Evolutionary conservation across 306 rosid genomes (phyloP).

Genomic region (Mimosa pudica): DNA sequence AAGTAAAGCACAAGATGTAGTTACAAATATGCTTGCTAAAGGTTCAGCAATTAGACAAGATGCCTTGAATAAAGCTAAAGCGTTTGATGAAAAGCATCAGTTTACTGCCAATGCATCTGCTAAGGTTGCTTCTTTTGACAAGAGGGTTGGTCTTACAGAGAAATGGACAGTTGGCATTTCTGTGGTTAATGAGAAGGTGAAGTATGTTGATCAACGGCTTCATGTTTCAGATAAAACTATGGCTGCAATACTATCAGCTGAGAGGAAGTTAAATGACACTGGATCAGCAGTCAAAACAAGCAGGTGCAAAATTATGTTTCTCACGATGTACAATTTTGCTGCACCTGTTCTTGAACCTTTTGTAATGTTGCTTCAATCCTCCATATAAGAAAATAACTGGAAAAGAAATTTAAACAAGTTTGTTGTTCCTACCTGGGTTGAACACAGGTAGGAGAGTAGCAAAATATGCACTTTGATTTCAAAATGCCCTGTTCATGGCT

Average conservation of each 20-base stretch:
- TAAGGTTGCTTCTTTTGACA: slow-evolving; percentile 65
- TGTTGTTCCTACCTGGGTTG: neutral
- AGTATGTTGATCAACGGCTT: slow-evolving; percentile 63
- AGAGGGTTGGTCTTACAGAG: slow-evolving; percentile 64
- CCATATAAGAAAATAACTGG: neutral
- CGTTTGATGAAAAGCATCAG: slow-evolving; percentile 72
- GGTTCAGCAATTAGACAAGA: slow-evolving; percentile 70
- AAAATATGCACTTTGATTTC: neutral
- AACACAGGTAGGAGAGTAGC: neutral
- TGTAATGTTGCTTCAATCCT: neutral
- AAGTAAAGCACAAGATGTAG: slow-evolving; percentile 66
- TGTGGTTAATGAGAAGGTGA: slow-evolving; percentile 71
- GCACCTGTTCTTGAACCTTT: neutral
- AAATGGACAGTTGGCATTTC: slow-evolving; percentile 65
- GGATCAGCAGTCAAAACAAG: slow-evolving; percentile 79
- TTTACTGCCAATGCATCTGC: slow-evolving; percentile 66
- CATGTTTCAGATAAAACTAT: slow-evolving; percentile 73
- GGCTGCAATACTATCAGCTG: slow-evolving; percentile 68
- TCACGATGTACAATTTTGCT: neutral
- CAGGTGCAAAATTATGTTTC: slow-evolving; percentile 45
- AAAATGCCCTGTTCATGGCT: slow-evolving; percentile 6
- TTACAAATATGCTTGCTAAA: slow-evolving; percentile 64
- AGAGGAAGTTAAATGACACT: slow-evolving; percentile 66
- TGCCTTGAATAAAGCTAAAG: slow-evolving; percentile 72
- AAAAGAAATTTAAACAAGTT: neutral